Base-by-base conservation (phyloP, 495 filamentous ascomycete genomes). In the Neurospora tetrasperma region DNA sequence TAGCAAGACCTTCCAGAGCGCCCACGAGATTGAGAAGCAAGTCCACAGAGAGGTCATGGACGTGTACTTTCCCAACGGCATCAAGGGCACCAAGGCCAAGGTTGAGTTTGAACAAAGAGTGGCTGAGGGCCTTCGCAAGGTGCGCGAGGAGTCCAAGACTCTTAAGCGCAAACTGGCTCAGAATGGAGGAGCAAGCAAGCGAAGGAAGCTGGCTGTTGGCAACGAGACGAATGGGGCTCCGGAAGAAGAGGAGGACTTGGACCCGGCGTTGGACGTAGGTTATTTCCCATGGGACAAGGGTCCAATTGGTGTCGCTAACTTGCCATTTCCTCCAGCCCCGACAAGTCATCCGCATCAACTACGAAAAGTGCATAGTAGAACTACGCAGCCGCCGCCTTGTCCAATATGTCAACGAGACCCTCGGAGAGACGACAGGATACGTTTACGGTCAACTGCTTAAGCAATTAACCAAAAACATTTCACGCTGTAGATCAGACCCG, bases 381-480 rank as follows among this genome's bases (percentile, higher is more conserved):
- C 86, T 96, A 71, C 93, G 96, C 71, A 97, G 91, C 74, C 85
- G 88, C 70, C 89, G 89, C 31, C 90, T 99, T 41, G 88, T 91
- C 46, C 83, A 85, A 4, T 82, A 89, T 31, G 90, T 86, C 4
- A 83, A 84, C 75, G 88, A 85, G 75, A 87, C 82, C 76, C 85
- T 88, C 73, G 90, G 90, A 70, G 84, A 85, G 73, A 88, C 81
- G 0, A 94, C 94, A 0, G 86, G 89, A 4, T 85, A 90, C 69
- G 88, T 98, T 23, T 99, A 97, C 75, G 87, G 86, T 35, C 86
- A 88, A 39, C 83, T 97, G 27, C 87, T 98, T 14, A 85, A 84
- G 31, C 82, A 86, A 3, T 79, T 97, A 14, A 93, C 96, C 75
- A 86, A 88, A 20, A 87, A 90, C 74, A 86, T 91, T 4, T 79